Conservation (phyloP, 1,284 basidiomycete species). For the Sparassis latifolia region DNA sequence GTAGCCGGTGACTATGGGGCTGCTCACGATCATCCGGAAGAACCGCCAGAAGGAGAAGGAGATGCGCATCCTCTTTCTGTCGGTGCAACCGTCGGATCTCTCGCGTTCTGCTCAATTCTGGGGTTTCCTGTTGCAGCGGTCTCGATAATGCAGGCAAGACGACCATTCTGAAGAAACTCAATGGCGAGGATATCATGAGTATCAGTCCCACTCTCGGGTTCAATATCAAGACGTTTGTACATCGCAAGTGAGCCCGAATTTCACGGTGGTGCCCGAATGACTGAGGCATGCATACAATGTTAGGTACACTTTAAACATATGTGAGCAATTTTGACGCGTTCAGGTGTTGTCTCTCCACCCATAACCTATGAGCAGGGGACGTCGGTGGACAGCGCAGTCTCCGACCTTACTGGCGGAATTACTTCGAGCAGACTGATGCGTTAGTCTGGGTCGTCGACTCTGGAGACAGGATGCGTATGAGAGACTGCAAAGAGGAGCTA, state of each 20-base stretch:
- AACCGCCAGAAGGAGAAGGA: slow-evolving; percentile 92
- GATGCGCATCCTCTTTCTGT: slow-evolving; percentile 96
- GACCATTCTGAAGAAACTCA: slow-evolving; percentile 93
- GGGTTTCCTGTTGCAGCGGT: slow-evolving; percentile 50
- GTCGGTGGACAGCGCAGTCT: slow-evolving; percentile 95
- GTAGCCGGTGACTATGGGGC: slow-evolving; percentile 51
- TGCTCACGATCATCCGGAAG: slow-evolving; percentile 96
- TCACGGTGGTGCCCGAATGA: neutral
- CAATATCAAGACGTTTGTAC: slow-evolving; percentile 95
- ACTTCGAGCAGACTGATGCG: slow-evolving; percentile 98
- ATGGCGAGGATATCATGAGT: slow-evolving; percentile 81
- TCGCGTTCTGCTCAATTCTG: neutral
- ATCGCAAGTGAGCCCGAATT: slow-evolving; percentile 65
- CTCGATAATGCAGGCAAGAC: slow-evolving; percentile 99
- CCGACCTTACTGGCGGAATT: slow-evolving; percentile 97
- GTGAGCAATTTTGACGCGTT: slow-evolving; percentile 39
- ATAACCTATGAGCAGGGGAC: slow-evolving; percentile 63
- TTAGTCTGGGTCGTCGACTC: slow-evolving; percentile 99
- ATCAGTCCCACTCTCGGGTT: slow-evolving; percentile 96
- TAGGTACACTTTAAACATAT: slow-evolving; percentile 91
- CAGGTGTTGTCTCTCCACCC: neutral
- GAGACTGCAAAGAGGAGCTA: slow-evolving; percentile 86
- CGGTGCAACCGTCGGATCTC: slow-evolving; percentile 8
- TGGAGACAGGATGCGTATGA: slow-evolving; percentile 82
- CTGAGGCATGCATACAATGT: neutral